These are phyloP conservation scores for Berkeleyomyces rouxiae DNA, from an alignment of 2,329 filamentous ascomycete species.

Conservation along the genomic window DNA sequence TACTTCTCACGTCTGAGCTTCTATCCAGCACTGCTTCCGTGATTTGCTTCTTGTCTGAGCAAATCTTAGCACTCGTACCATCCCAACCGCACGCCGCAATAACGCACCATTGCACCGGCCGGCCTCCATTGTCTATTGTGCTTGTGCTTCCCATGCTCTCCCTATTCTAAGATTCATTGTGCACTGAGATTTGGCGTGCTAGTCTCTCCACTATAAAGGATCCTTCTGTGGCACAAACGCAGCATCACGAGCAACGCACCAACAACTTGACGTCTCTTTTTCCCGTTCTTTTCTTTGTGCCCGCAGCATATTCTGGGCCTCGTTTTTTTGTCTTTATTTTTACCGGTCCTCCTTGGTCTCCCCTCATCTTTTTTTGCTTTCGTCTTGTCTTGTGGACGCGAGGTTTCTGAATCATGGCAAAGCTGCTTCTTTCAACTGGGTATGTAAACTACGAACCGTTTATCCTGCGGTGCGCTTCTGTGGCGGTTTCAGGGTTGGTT, in stretches of 20 bases:
- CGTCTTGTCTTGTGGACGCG: neutral
- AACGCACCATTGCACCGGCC: neutral
- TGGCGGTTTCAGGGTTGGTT: neutral
- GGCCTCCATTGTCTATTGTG: neutral
- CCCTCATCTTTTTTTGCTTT: neutral
- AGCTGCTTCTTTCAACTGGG: constrained; percentile 75
- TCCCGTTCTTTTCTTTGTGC: neutral
- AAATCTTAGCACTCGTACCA: neutral
- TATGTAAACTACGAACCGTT: constrained; percentile 23
- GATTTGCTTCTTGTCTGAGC: too few relatives aligned
- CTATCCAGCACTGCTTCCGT: too few relatives aligned
- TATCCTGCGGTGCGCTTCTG: neutral
- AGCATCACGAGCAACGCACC: neutral
- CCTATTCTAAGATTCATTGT: neutral
- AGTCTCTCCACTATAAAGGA: constrained; percentile 1
- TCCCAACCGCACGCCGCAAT: neutral
- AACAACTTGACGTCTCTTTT: neutral
- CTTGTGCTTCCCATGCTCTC: too few relatives aligned
- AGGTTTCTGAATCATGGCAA: constrained; percentile 34
- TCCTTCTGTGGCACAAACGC: constrained; percentile 1
- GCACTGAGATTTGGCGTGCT: neutral
- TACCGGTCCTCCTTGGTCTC: neutral
- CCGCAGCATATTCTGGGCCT: neutral
- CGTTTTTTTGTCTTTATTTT: neutral
- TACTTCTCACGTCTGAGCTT: too few relatives aligned